Percentiles rank a stretch among this genome's conserved stretches.
phyloP scores from a whole-genome alignment of 2,329 filamentous ascomycete species.

The Calonectria pteridis region DNA sequence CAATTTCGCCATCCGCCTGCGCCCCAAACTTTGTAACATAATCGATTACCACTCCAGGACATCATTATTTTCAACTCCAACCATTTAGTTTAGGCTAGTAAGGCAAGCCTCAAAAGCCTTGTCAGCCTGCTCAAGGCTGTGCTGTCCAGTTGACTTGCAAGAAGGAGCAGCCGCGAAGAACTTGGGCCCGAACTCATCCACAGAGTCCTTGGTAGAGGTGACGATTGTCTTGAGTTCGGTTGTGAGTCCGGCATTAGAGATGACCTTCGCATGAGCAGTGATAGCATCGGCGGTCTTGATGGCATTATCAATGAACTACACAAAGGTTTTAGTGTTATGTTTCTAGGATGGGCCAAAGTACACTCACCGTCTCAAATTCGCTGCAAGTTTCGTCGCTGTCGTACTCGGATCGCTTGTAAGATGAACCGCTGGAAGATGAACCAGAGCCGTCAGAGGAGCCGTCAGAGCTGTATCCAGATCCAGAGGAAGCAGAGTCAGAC shows the following conservation, averaged over 20 bases:
- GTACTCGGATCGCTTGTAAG: not conserved
- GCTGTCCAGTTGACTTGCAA: slow-evolving; percentile 3
- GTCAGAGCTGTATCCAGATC: not conserved
- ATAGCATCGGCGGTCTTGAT: not conserved
- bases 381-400: not conserved
- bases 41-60: not conserved
- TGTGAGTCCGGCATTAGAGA: not conserved
- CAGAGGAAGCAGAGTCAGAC: not conserved
- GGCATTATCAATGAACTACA: not conserved
- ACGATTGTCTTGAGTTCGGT: not conserved
- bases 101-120: not conserved
- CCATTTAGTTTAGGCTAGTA: not conserved
- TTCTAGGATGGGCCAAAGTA: not conserved
- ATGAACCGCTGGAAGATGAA: not conserved
- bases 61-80: not conserved
- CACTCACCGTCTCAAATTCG: not conserved
- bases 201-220: not conserved
- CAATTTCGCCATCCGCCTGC: not conserved
- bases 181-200: not conserved
- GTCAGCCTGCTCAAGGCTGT: not conserved
- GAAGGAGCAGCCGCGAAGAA: not conserved
- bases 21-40: not conserved
- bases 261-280: not conserved
- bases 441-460: not conserved
- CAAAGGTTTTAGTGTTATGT: not conserved